A percentile compares a stretch with the other conserved stretches of the same genome.
These are phyloP conservation scores for Bauhinia variegata DNA, from an alignment of 306 rosid species.

Conservation along the genomic window DNA sequence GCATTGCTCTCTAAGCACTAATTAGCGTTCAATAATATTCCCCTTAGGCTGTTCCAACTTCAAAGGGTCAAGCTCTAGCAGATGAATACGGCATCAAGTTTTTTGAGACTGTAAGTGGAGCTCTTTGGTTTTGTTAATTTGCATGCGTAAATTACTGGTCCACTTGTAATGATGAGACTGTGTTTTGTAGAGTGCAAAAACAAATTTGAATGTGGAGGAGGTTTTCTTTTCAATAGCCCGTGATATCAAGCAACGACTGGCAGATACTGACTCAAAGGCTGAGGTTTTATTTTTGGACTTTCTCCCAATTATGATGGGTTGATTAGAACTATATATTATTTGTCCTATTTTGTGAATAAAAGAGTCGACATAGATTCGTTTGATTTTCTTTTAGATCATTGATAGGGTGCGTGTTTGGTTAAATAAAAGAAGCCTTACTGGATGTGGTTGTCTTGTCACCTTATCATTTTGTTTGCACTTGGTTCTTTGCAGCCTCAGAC, in stretches of 20 bases:
- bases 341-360: not conserved
- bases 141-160: constrained; percentile 1
- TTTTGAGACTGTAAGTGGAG: constrained; percentile 84
- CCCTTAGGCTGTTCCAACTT: constrained; percentile 89
- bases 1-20: constrained; percentile 31
- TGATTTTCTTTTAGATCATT: constrained; percentile 6
- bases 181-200: constrained; percentile 86
- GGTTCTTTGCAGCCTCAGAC: constrained; percentile 76
- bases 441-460: constrained; percentile 10
- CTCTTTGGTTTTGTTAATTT: constrained; percentile 29
- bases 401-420: not conserved
- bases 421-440: constrained; percentile 7
- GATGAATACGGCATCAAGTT: constrained; percentile 95
- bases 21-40: constrained; percentile 32
- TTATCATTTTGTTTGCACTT: constrained; percentile 18
- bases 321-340: constrained; percentile 19
- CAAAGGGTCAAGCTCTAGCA: constrained; percentile 94
- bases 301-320: constrained; percentile 22
- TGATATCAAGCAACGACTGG: constrained; percentile 94
- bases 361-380: too few species aligned
- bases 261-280: constrained; percentile 84
- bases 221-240: constrained; percentile 96
- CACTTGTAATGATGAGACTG: constrained; percentile 38
- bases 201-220: constrained; percentile 92
- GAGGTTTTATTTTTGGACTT: constrained; percentile 57